A percentile compares a stretch with the other conserved stretches of the same genome.
Evolutionary conservation across 2,329 filamentous ascomycete species (phyloP).

Genomic region (Talaromyces verruculosus): DNA sequence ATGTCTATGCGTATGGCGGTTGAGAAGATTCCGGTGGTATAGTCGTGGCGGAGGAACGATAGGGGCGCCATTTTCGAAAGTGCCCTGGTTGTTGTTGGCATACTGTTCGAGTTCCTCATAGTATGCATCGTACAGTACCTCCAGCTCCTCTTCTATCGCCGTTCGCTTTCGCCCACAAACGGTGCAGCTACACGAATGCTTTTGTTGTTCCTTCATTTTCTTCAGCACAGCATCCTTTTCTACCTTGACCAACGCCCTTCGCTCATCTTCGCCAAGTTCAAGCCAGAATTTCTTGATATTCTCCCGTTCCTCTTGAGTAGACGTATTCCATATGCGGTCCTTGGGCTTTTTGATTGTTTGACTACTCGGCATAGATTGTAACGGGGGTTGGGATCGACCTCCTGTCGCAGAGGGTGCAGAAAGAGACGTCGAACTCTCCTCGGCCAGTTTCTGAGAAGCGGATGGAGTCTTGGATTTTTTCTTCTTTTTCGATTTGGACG

Average conservation of each 20-base stretch:
- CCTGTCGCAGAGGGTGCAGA: constrained; percentile 47
- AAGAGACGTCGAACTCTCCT: constrained; percentile 42
- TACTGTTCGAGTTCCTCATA: constrained; percentile 98
- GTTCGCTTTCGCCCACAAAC: constrained; percentile 95
- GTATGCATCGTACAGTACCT: constrained; percentile 96
- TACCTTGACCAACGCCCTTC: constrained; percentile 92
- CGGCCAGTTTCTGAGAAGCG: constrained; percentile 33
- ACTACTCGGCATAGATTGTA: constrained; percentile 37
- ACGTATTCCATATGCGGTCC: constrained; percentile 97
- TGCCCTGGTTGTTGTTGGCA: constrained; percentile 74
- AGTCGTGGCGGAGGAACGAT: constrained; percentile 68
- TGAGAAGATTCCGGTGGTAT: constrained; percentile 54
- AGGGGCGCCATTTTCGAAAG: constrained; percentile 61
- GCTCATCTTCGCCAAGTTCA: constrained; percentile 87
- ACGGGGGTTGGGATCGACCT: constrained; percentile 36
- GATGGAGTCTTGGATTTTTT: constrained; percentile 37
- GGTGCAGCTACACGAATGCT: constrained; percentile 96
- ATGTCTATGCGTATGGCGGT: constrained; percentile 56
- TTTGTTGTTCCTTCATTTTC: constrained; percentile 99
- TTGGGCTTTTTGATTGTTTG: constrained; percentile 52
- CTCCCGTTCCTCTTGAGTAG: constrained; percentile 88
- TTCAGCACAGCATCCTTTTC: constrained; percentile 97
- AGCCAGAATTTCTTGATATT: constrained; percentile 99
- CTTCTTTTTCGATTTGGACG: constrained; percentile 47
- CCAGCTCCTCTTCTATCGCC: constrained; percentile 95